Percentiles rank a stretch among this genome's conserved stretches.
These are phyloP conservation scores for Plectosphaerella cucumerina DNA, from an alignment of 2,329 filamentous ascomycete species.

Conservation along the genomic window DNA sequence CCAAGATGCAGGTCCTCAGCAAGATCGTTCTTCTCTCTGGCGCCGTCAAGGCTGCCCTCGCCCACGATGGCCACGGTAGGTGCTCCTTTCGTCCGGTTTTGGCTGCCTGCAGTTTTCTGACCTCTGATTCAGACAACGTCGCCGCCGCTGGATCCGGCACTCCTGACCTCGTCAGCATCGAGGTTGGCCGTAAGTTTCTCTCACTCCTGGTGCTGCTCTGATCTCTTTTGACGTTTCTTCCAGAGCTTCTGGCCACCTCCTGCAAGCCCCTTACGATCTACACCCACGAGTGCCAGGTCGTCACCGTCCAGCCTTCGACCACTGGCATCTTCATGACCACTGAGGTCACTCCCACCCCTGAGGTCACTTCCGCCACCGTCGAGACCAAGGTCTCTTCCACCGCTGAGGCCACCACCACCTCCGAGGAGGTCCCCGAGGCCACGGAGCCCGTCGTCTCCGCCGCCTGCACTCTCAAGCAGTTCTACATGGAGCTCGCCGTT, in stretches of 20 bases:
- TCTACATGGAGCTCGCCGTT: too few species aligned
- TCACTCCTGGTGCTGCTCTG: not conserved
- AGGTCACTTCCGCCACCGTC: not conserved
- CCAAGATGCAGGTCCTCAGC: not conserved
- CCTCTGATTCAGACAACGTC: not conserved
- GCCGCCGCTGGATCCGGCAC: not conserved
- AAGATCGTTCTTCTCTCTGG: not conserved
- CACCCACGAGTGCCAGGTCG: not conserved
- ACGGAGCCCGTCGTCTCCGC: not conserved
- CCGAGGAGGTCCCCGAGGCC: not conserved
- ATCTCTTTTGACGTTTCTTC: not conserved
- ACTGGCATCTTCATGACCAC: not conserved
- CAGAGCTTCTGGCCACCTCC: not conserved
- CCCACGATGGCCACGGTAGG: not conserved
- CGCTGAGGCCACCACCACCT: not conserved
- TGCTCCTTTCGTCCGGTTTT: not conserved
- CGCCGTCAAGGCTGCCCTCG: not conserved
- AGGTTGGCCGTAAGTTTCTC: not conserved
- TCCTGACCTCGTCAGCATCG: not conserved
- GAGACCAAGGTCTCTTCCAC: not conserved
- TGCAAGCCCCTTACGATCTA: not conserved
- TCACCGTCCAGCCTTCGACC: not conserved
- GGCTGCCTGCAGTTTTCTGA: not conserved
- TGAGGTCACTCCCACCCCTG: not conserved
- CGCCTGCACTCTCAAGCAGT: not conserved